A percentile compares a stretch with the other conserved stretches of the same genome.
Conservation (phyloP, 495 filamentous ascomycete species). For the Aspergillus bertholletiae region DNA sequence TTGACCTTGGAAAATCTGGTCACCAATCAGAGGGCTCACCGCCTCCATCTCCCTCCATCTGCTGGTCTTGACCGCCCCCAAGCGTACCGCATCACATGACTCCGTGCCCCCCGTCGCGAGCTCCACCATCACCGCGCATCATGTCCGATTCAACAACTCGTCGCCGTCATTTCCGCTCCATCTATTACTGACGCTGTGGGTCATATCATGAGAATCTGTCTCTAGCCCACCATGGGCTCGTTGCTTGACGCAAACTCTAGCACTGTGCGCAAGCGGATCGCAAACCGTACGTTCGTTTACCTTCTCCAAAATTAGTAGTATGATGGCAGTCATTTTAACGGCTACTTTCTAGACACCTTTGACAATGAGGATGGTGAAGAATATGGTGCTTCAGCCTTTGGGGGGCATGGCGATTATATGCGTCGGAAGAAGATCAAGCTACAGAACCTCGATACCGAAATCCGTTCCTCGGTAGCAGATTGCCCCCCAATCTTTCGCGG, state of each 20-base stretch:
- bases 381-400: conserved; percentile 82
- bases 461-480: conserved; percentile 61
- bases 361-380: conserved; percentile 80
- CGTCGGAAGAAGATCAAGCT: conserved; percentile 92
- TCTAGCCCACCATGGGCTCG: conserved; percentile 66
- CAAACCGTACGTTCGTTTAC: conserved; percentile 47
- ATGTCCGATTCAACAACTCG: not conserved
- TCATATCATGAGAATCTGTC: conserved; percentile 17
- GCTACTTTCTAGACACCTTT: conserved; percentile 47
- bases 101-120: conserved; percentile 20
- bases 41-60: conserved; percentile 12
- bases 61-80: conserved; percentile 16
- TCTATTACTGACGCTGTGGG: conserved; percentile 8
- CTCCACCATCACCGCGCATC: conserved; percentile 13
- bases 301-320: not conserved
- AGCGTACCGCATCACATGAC: conserved; percentile 13
- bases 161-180: not conserved
- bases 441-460: conserved; percentile 83
- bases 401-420: conserved; percentile 86
- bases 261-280: conserved; percentile 78
- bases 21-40: conserved; percentile 13
- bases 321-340: conserved; percentile 10
- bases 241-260: conserved; percentile 72
- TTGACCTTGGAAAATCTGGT: conserved; percentile 7
- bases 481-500: conserved; percentile 86